phyloP scores from a whole-genome alignment of 805 yeast species.

The Starmerella bacillaris region DNA sequence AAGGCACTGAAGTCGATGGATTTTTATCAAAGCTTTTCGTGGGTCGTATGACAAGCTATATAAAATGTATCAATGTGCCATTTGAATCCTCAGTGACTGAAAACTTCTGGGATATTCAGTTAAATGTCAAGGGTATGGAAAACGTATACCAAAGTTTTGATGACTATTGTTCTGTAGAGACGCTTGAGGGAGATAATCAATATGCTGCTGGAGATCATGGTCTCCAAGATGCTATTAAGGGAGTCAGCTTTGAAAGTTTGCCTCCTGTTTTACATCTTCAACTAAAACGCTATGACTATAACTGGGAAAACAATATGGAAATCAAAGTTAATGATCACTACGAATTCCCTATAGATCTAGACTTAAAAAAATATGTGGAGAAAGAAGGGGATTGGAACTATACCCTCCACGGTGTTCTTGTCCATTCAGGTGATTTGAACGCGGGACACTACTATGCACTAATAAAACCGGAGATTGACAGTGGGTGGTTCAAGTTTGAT shows the following conservation, averaged over 20 bases:
- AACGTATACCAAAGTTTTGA: slow-evolving; percentile 60
- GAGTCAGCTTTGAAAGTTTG: slow-evolving; percentile 75
- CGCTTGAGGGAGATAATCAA: slow-evolving; percentile 85
- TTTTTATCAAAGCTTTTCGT: slow-evolving; percentile 69
- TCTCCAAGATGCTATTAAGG: slow-evolving; percentile 88
- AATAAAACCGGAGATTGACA: slow-evolving; percentile 56
- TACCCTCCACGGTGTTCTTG: slow-evolving; percentile 79
- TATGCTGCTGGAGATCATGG: slow-evolving; percentile 84
- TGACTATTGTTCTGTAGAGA: slow-evolving; percentile 74
- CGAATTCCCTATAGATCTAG: slow-evolving; percentile 72
- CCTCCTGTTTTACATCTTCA: slow-evolving; percentile 91
- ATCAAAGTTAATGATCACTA: slow-evolving; percentile 83
- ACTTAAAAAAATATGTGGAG: slow-evolving; percentile 62
- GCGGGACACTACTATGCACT: slow-evolving; percentile 94
- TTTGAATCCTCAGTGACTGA: slow-evolving; percentile 83
- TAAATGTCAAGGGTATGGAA: slow-evolving; percentile 71
- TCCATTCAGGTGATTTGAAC: slow-evolving; percentile 88
- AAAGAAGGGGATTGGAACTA: slow-evolving; percentile 45
- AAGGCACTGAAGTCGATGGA: slow-evolving; percentile 64
- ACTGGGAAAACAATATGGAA: slow-evolving; percentile 70
- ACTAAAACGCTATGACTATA: slow-evolving; percentile 84
- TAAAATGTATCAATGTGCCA: slow-evolving; percentile 80
- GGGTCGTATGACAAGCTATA: slow-evolving; percentile 89
- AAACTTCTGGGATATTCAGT: slow-evolving; percentile 95
- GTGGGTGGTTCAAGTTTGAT: slow-evolving; percentile 72